Percentiles rank a stretch among this genome's conserved stretches.
These are phyloP conservation scores for Setaria italica DNA, from an alignment of 202 grass and related monocot genomes.

Conservation along the genomic window DNA sequence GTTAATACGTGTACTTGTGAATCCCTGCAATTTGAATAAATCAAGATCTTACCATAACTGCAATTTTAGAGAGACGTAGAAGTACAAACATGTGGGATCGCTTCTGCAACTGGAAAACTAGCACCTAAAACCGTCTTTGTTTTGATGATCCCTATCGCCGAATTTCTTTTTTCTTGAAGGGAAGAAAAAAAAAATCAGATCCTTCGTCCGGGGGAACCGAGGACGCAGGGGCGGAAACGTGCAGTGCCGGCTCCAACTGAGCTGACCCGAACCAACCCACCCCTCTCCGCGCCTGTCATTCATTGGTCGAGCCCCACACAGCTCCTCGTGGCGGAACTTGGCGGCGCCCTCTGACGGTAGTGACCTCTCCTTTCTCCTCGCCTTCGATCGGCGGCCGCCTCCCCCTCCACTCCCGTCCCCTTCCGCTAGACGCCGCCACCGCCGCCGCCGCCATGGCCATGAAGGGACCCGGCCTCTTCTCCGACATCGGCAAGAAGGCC, in stretches of 20 bases:
- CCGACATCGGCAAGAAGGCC: conserved; percentile 78
- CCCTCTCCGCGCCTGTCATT: not conserved
- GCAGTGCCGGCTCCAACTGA: conserved; percentile 28
- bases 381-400: conserved; percentile 45
- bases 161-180: not conserved
- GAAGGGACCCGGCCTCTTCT: conserved; percentile 73
- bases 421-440: not conserved
- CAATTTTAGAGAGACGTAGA: too few relatives aligned
- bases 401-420: not conserved
- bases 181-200: not conserved
- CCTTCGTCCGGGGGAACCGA: not conserved
- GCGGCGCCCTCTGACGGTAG: conserved; percentile 29
- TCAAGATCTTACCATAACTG: too few relatives aligned
- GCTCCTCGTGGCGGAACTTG: conserved; percentile 37
- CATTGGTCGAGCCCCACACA: conserved; percentile 3
- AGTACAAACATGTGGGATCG: too few relatives aligned
- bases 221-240: conserved; percentile 1
- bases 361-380: conserved; percentile 36
- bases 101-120: too few relatives aligned
- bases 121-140: too few relatives aligned
- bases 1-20: too few relatives aligned
- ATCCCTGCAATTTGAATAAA: too few relatives aligned
- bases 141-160: not conserved
- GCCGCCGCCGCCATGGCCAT: conserved; percentile 47
- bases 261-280: not conserved